A percentile compares a stretch with the other conserved stretches of the same genome.
phyloP scores from a whole-genome alignment of 2,329 filamentous ascomycete genomes.

The Cadophora malorum region DNA sequence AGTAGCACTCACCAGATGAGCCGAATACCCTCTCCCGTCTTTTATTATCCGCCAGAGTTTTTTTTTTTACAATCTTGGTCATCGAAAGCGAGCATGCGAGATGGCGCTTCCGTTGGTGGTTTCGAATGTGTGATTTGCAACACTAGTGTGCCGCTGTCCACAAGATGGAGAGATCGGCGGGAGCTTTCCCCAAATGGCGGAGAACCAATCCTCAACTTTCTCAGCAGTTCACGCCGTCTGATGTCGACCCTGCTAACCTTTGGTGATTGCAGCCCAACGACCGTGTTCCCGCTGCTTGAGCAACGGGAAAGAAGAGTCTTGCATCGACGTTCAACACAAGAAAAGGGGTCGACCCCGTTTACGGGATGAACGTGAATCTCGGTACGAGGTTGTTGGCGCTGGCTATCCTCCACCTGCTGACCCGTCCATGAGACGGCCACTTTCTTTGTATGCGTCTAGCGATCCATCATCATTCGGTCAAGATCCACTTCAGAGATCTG shows the following conservation, averaged over 20 bases:
- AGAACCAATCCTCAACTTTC: background rate
- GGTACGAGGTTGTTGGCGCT: slow-evolving; percentile 54
- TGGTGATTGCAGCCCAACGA: slow-evolving; percentile 63
- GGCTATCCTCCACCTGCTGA: slow-evolving; percentile 42
- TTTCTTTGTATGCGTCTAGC: slow-evolving; percentile 56
- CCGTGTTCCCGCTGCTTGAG: slow-evolving; percentile 79
- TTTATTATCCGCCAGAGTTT: background rate
- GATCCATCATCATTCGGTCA: slow-evolving; percentile 52
- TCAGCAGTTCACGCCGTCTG: background rate
- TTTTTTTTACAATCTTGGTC: background rate
- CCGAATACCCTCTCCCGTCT: background rate
- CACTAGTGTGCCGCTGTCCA: slow-evolving; percentile 14
- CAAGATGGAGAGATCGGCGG: background rate
- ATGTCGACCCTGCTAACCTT: slow-evolving; percentile 31
- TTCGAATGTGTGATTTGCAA: slow-evolving; percentile 7
- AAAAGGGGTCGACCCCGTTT: slow-evolving; percentile 80
- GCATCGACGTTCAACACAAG: slow-evolving; percentile 85
- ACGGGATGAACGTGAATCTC: slow-evolving; percentile 71
- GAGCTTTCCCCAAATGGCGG: background rate
- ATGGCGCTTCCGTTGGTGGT: slow-evolving; percentile 7
- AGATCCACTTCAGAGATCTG: slow-evolving; percentile 50
- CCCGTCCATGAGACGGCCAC: slow-evolving; percentile 51
- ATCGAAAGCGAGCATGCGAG: slow-evolving; percentile 6
- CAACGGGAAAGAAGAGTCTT: slow-evolving; percentile 81
- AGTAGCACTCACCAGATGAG: slow-evolving; percentile 1